A percentile compares a stretch with the other conserved stretches of the same genome.
phyloP scores from a whole-genome alignment of 768 basidiomycete species.

The Mycena latifolia region DNA sequence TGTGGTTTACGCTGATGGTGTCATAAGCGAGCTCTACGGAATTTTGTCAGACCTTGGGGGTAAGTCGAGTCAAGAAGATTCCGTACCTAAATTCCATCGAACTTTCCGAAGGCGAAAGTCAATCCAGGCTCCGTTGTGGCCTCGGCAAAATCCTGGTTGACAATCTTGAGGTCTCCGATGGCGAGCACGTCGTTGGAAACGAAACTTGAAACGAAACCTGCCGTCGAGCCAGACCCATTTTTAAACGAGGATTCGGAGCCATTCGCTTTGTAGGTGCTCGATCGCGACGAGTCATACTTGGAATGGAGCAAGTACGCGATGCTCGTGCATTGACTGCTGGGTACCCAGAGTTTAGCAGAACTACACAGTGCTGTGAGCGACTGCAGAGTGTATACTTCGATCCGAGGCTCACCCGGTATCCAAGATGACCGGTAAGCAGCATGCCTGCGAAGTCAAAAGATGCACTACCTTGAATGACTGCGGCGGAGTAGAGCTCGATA shows the following conservation, averaged over 20 bases:
- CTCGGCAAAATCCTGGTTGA: constrained; percentile 91
- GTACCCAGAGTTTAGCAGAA: constrained; percentile 96
- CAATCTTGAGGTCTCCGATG: constrained; percentile 88
- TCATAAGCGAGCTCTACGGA: constrained; percentile 96
- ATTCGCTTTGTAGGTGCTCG: constrained; percentile 91
- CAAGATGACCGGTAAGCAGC: constrained; percentile 71
- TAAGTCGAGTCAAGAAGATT: background rate
- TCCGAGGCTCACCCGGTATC: constrained; percentile 84
- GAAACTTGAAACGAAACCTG: too few relatives aligned
- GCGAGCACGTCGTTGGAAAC: constrained; percentile 85
- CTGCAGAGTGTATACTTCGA: constrained; percentile 7
- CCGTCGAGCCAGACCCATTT: constrained; percentile 97
- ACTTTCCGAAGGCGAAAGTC: constrained; percentile 97
- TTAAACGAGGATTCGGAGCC: constrained; percentile 90
- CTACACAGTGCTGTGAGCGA: constrained; percentile 49
- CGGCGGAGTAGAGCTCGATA: constrained; percentile 80
- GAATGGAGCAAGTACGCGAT: constrained; percentile 95
- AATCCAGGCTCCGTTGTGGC: constrained; percentile 96
- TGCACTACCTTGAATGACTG: constrained; percentile 68
- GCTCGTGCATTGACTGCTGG: constrained; percentile 84
- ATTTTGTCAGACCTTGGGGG: constrained; percentile 46
- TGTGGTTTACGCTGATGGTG: constrained; percentile 94
- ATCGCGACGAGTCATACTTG: constrained; percentile 88
- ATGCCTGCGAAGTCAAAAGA: constrained; percentile 16
- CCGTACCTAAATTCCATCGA: constrained; percentile 40